Evolutionary conservation across 2,329 filamentous ascomycete genomes (phyloP).

Genomic region (Ophiostoma triangulosporum): DNA sequence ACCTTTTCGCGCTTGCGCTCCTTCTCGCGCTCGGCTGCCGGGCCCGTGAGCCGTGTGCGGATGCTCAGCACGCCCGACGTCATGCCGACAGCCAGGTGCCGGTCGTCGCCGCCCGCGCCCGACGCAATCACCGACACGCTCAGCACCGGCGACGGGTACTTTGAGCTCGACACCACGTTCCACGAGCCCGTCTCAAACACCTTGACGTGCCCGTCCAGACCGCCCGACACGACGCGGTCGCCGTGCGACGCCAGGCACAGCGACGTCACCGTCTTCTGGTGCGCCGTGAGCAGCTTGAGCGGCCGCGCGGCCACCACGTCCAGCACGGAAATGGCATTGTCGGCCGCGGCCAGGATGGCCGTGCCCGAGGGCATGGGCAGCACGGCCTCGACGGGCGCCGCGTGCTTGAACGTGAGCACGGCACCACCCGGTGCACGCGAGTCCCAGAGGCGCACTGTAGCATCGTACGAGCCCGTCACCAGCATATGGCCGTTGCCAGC

Average conservation of each 20-base stretch:
- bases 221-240: constrained; percentile 71
- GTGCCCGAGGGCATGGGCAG: constrained; percentile 77
- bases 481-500: constrained; percentile 48
- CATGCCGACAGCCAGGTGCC: constrained; percentile 90
- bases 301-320: constrained; percentile 87
- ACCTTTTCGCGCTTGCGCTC: constrained; percentile 44
- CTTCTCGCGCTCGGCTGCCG: constrained; percentile 9
- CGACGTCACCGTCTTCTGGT: constrained; percentile 94
- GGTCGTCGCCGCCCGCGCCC: constrained; percentile 61
- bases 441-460: constrained; percentile 90
- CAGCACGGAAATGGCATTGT: constrained; percentile 77
- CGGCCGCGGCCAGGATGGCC: constrained; percentile 70
- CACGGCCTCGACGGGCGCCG: constrained; percentile 79
- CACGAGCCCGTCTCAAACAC: constrained; percentile 87
- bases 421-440: constrained; percentile 53
- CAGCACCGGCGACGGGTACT: constrained; percentile 85
- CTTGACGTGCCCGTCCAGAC: constrained; percentile 91
- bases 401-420: constrained; percentile 91
- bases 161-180: constrained; percentile 91
- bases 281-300: constrained; percentile 74
- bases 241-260: constrained; percentile 71
- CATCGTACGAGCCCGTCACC: constrained; percentile 86
- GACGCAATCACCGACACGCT: constrained; percentile 64
- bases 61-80: constrained; percentile 65
- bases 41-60: constrained; percentile 15